Conservation (phyloP, 176 grass and related monocot genomes). For the Raddia distichophylla region DNA sequence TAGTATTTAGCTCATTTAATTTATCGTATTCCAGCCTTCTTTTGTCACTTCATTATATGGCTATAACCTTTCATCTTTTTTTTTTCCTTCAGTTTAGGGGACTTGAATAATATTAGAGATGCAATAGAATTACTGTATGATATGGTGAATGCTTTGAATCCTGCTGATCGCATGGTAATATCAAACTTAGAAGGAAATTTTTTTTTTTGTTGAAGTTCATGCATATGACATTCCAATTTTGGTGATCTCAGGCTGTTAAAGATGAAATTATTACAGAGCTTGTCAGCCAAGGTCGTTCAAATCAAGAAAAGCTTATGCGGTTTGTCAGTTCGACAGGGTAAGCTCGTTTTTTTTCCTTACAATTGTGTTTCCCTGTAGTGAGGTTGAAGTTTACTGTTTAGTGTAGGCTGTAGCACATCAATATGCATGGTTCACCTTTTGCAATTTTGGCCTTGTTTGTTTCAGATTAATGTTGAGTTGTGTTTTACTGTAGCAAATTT, state of each 20-base stretch:
- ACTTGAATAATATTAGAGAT: slow-evolving; percentile 77
- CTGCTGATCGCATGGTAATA: slow-evolving; percentile 64
- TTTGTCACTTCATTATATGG: not conserved
- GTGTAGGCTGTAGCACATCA: not conserved
- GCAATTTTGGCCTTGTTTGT: not conserved
- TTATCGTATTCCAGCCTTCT: not conserved
- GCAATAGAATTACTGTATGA: slow-evolving; percentile 75
- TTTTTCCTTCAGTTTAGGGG: slow-evolving; percentile 60
- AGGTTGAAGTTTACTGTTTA: not conserved
- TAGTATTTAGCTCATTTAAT: not conserved
- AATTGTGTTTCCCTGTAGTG: not conserved
- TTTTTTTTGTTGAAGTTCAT: slow-evolving; percentile 28
- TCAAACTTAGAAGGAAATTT: slow-evolving; percentile 17
- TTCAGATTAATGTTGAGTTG: no score
- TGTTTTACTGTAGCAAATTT: no score
- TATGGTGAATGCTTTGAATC: slow-evolving; percentile 87
- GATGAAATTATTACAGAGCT: slow-evolving; percentile 92
- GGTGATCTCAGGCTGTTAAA: slow-evolving; percentile 54
- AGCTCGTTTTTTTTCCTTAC: not conserved
- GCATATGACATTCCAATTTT: slow-evolving; percentile 27
- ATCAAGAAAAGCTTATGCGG: slow-evolving; percentile 74
- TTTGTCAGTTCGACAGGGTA: slow-evolving; percentile 84
- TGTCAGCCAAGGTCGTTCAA: slow-evolving; percentile 72
- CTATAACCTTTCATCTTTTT: slow-evolving; percentile 9
- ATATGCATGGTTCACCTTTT: not conserved